Base-by-base conservation (phyloP, 192 early-diverging fungal species). In the Backusella macrospora region DNA sequence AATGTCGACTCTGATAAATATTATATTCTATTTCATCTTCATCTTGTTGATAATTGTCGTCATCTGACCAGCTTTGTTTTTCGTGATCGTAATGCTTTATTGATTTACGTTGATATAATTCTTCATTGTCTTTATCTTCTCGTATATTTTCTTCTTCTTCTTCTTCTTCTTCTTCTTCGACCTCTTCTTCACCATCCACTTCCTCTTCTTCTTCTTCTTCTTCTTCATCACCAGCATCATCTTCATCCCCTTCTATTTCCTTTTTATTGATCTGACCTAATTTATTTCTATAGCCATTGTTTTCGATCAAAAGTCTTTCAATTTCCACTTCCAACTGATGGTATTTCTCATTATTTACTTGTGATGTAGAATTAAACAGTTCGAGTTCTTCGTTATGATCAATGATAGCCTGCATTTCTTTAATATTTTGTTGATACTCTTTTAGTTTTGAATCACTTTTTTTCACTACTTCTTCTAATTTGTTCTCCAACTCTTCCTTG, bases 341-440 rank as follows among this genome's bases (percentile, higher is more conserved):
- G 12, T 26, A 26, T 59, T 26, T 59, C 26, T 26, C 52, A 59
- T 26, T 59, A 59, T 59, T 59, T 59, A 59, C 21, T 23, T 13
- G 52, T 21, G 21, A 59, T 13, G 18, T 21, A 26, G 52, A 59
- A 23, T 59, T 59, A 23, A 59, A 59, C 21, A 3, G 52, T 1
- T 59, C 52, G 52, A 59, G 52, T 5, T 59, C 52, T 26, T 59
- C 52, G 21, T 59, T 59, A 26, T 59, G 52, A 59, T 59, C 52
- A 26, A 59, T 59, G 10, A 59, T 26, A 0, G 52, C 52, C 26
- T 59, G 52, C 52, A 59, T 59, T 26, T 59, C 52, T 8, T 59
- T 59, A 12, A 59, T 59, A 26, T 59, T 59, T 5, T 59, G 52
- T 13, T 59, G 52, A 59, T 59, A 59, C 26, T 21, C 52, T 26